phyloP scores from a whole-genome alignment of 176 grass and related monocot genomes.

The Melocanna baccifera region DNA sequence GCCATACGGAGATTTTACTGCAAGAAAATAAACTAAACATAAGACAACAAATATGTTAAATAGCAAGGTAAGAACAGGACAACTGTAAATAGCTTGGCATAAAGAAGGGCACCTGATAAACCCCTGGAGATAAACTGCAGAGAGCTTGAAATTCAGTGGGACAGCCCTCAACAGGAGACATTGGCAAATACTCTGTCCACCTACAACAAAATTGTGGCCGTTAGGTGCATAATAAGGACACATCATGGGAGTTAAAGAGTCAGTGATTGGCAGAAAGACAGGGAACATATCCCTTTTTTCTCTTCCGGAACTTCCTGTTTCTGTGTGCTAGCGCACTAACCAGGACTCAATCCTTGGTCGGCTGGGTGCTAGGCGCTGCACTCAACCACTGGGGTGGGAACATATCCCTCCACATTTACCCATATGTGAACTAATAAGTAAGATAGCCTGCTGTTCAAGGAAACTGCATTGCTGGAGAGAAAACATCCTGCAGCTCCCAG shows the following conservation, averaged over 20 bases:
- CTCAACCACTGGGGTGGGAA: neutral
- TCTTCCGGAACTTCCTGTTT: neutral
- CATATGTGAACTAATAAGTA: neutral
- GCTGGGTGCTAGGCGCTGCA: neutral
- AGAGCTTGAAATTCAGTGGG: slow-evolving; percentile 81
- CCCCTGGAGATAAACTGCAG: slow-evolving; percentile 66
- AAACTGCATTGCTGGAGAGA: neutral
- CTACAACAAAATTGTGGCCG: slow-evolving; percentile 33
- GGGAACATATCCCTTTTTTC: neutral
- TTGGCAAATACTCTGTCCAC: slow-evolving; percentile 85
- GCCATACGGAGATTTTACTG: neutral
- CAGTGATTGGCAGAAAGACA: neutral
- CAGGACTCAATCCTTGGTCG: neutral
- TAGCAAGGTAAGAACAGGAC: neutral
- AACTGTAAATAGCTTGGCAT: neutral
- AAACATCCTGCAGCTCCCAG: neutral
- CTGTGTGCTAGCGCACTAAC: neutral
- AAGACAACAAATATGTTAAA: neutral
- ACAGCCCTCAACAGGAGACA: slow-evolving; percentile 88
- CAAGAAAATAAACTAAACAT: neutral
- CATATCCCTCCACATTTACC: neutral
- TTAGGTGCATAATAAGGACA: slow-evolving; percentile 4
- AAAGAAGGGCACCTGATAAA: slow-evolving; percentile 56
- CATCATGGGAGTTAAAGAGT: neutral
- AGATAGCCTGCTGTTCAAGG: neutral